phyloP scores from a whole-genome alignment of 2,329 filamentous ascomycete species.

The Fusarium burgessii region DNA sequence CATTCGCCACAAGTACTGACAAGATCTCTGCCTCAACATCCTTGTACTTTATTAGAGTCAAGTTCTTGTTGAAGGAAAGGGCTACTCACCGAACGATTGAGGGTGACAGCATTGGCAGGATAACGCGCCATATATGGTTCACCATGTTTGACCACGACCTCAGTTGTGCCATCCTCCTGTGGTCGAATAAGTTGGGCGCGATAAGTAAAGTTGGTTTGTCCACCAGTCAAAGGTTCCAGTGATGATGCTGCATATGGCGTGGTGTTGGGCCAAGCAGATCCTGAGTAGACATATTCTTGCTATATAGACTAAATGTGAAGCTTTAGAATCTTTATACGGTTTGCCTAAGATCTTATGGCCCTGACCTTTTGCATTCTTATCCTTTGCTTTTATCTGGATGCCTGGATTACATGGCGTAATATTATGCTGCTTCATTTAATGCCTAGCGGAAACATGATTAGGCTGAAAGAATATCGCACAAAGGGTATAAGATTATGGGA shows the following conservation, averaged over 20 bases:
- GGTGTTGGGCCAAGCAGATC: neutral
- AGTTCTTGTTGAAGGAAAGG: no score
- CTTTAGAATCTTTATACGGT: neutral
- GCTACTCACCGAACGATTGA: neutral
- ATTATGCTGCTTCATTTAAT: neutral
- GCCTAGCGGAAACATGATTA: neutral
- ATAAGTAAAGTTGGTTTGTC: constrained; percentile 5
- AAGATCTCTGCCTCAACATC: neutral
- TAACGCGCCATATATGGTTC: constrained; percentile 12
- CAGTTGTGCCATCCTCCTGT: neutral
- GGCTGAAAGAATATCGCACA: neutral
- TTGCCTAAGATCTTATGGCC: fast-evolving
- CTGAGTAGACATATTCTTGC: neutral
- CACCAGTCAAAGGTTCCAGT: neutral
- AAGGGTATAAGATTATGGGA: neutral
- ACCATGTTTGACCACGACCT: constrained; percentile 8
- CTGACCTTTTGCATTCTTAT: neutral
- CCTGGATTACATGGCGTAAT: neutral
- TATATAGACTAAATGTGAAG: neutral
- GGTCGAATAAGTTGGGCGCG: neutral
- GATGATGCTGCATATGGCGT: neutral
- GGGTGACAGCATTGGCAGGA: neutral
- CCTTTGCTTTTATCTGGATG: neutral
- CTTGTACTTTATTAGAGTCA: neutral
- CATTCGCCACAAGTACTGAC: neutral